Conservation (phyloP, 164 flowering plant genomes). For the Berberis thunbergii region DNA sequence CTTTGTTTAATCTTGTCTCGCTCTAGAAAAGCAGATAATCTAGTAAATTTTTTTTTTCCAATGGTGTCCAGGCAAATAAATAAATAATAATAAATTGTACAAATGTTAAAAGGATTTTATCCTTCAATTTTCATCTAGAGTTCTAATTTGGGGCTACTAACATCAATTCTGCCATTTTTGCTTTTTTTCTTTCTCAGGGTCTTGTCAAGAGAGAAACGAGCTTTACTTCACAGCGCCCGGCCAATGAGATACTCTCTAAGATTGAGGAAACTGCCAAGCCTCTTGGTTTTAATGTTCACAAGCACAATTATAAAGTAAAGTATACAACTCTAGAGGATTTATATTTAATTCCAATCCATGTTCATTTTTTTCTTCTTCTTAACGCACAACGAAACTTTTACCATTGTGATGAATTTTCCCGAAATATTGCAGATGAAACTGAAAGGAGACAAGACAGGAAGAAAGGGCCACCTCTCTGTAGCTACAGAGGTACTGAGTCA, state of each 20-base stretch:
- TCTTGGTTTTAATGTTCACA: conserved; percentile 80
- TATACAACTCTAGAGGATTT: not conserved
- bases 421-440: conserved; percentile 60
- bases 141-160: not conserved
- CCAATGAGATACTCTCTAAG: conserved; percentile 76
- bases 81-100: too few species aligned
- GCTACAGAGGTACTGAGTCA: conserved; percentile 72
- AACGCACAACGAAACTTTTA: too few species aligned
- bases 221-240: conserved; percentile 70
- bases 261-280: conserved; percentile 97
- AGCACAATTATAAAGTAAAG: conserved; percentile 74
- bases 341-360: too few species aligned
- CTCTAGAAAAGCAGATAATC: too few species aligned
- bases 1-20: too few species aligned
- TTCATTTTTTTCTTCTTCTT: too few species aligned
- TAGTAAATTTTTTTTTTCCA: too few species aligned
- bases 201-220: conserved; percentile 74
- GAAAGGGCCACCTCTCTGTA: conserved; percentile 85
- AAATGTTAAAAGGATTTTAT: too few species aligned
- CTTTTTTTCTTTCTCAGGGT: conserved; percentile 27
- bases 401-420: too few species aligned
- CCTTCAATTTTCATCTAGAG: not conserved
- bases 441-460: conserved; percentile 75
- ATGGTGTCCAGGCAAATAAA: too few species aligned
- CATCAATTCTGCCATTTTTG: not conserved